phyloP scores from a whole-genome alignment of 2,329 filamentous ascomycete genomes.

The Alternaria sp. region DNA sequence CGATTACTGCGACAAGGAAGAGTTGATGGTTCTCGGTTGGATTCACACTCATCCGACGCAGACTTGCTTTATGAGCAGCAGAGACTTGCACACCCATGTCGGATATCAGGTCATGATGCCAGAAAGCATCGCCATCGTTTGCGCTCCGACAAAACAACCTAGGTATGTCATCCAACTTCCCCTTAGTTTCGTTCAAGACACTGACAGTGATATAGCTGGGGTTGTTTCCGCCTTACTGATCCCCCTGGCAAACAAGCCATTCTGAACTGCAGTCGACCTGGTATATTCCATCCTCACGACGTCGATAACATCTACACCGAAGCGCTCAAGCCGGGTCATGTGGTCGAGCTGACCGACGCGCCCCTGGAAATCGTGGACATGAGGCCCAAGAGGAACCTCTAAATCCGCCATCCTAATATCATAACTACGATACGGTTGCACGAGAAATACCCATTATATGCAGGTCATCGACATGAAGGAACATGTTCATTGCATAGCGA shows the following conservation, averaged over 20 bases:
- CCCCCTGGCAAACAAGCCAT: slow-evolving; percentile 90
- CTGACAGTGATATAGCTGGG: slow-evolving; percentile 66
- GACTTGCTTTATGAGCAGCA: slow-evolving; percentile 95
- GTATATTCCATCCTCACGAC: slow-evolving; percentile 81
- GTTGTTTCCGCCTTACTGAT: slow-evolving; percentile 91
- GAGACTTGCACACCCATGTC: slow-evolving; percentile 90
- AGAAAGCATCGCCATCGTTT: slow-evolving; percentile 96
- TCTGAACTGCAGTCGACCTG: slow-evolving; percentile 75
- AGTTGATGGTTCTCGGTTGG: slow-evolving; percentile 89
- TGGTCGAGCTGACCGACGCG: slow-evolving; percentile 62
- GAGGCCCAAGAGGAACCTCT: slow-evolving; percentile 37
- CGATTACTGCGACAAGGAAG: slow-evolving; percentile 84
- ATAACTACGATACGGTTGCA: neutral
- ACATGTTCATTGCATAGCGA: slow-evolving; percentile 7
- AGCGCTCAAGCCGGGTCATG: slow-evolving; percentile 65
- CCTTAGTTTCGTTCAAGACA: neutral
- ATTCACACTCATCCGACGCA: slow-evolving; percentile 98
- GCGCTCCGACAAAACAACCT: slow-evolving; percentile 79
- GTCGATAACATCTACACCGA: slow-evolving; percentile 78
- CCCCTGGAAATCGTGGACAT: slow-evolving; percentile 72
- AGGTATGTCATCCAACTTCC: slow-evolving; percentile 64
- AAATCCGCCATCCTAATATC: neutral
- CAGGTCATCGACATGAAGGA: neutral
- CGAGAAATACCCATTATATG: neutral
- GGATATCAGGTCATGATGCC: slow-evolving; percentile 97